Base-by-base conservation (phyloP, 139 green algal species). In the Trebouxia sp. region DNA sequence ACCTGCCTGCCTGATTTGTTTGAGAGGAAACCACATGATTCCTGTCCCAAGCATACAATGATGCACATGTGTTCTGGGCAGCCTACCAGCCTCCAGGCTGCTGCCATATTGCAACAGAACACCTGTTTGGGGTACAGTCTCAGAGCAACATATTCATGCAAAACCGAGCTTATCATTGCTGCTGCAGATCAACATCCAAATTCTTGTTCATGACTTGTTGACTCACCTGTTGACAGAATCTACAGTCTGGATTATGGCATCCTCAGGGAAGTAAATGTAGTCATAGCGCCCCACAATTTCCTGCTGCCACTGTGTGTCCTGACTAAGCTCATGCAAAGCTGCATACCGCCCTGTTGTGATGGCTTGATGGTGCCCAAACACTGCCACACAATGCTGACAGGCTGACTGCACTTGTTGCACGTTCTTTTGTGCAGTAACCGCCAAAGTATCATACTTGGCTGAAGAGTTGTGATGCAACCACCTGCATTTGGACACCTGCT, bases 241-340 rank as follows among this genome's bases (percentile, higher is more conserved):
- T 17, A 51, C 69, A 39, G 69, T 41, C 22, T 77, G 69, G 2
- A 77, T 41, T 56, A 77, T 77, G 28, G 39, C 43, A 7, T 77
- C 69, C 42, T 77, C 69, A 41, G 69, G 69, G 69, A 77, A 77
- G 22, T 77, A 77, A 6, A 77, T 77, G 69, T 41, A 77, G 26
- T 56, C 39, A 9, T 77, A 77, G 39, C 55, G 37, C 39, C 41
- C 41, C 26, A 15, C 69, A 17, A 56, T 28, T 17, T 37, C n/a
- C 28, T 8, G 37, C 15, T 53, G 41, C 69, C 43, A 53, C 24
- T 38, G 17, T 6, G 9, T 14, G 24, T 39, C 39, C 26, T 77
- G 69, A 37, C 37, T 56, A 22, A 56, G 69, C 69, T 72, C 43
- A 6, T 43, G 28, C 62, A 72, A n/a, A 35, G 62, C 62, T 45